These are phyloP conservation scores for Debaryomyces hansenii DNA, from an alignment of 805 yeast genomes.

Conservation along the genomic window DNA sequence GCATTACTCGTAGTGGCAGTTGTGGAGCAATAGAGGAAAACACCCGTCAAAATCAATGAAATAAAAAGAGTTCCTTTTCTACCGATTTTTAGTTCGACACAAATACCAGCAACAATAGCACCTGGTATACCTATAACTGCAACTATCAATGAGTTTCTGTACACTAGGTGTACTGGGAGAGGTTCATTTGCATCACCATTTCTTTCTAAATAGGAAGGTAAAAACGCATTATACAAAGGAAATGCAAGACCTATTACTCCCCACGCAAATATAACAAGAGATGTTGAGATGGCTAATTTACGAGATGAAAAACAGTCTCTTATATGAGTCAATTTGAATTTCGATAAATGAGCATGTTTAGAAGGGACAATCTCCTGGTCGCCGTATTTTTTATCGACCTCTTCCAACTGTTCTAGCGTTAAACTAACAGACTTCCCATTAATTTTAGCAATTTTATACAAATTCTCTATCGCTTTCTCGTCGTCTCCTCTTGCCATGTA, in stretches of 20 bases:
- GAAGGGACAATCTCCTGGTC: conserved; percentile 17
- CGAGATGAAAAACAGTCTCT: conserved; percentile 47
- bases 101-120: conserved; percentile 30
- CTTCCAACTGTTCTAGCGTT: conserved; percentile 46
- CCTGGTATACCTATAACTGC: conserved; percentile 35
- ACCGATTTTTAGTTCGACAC: conserved; percentile 42
- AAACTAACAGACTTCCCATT: conserved; percentile 41
- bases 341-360: conserved; percentile 22
- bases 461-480: conserved; percentile 44
- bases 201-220: conserved; percentile 50
- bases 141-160: conserved; percentile 31
- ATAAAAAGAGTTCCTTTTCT: conserved; percentile 56
- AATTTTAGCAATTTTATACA: conserved; percentile 46
- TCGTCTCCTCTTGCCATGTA: conserved; percentile 53
- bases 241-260: conserved; percentile 58
- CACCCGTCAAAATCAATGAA: conserved; percentile 56
- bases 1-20: conserved; percentile 53
- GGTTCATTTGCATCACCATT: conserved; percentile 33
- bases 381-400: conserved; percentile 35
- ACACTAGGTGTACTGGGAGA: conserved; percentile 30
- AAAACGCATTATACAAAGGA: conserved; percentile 54
- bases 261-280: conserved; percentile 50
- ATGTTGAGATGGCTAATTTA: conserved; percentile 45
- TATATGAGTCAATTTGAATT: conserved; percentile 37
- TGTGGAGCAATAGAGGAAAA: conserved; percentile 61